Evolutionary conservation across 768 basidiomycete genomes (phyloP).

Genomic region (Fistulinella prunicolor): DNA sequence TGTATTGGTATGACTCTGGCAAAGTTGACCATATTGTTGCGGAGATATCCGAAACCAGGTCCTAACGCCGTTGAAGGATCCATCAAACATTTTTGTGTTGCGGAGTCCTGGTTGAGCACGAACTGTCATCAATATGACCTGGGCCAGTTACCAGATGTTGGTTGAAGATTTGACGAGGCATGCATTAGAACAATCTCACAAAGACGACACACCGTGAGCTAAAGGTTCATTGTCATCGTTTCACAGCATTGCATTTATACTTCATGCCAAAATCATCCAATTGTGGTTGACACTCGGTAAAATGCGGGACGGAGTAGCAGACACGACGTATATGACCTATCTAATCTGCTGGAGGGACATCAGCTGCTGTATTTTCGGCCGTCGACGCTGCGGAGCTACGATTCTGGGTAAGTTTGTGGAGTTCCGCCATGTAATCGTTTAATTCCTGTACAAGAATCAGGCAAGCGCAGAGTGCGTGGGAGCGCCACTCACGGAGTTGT

Average conservation of each 20-base stretch:
- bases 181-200: too few relatives aligned
- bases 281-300: not conserved
- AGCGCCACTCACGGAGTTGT: conserved; percentile 45
- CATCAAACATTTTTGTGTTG: too few relatives aligned
- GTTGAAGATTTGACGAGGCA: too few relatives aligned
- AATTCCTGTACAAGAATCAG: conserved; percentile 27
- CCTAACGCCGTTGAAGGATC: too few relatives aligned
- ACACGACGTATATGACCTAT: not conserved
- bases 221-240: not conserved
- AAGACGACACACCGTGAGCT: not conserved
- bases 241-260: not conserved
- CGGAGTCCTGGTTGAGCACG: too few relatives aligned
- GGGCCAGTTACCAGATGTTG: too few relatives aligned
- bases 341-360: conserved; percentile 12
- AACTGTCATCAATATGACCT: too few relatives aligned
- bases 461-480: not conserved
- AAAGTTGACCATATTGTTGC: too few relatives aligned
- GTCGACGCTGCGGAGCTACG: conserved; percentile 5
- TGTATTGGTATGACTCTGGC: too few relatives aligned
- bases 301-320: not conserved
- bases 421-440: conserved; percentile 32
- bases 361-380: not conserved
- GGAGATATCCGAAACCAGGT: too few relatives aligned
- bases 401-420: conserved; percentile 23
- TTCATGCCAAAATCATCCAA: conserved; percentile 1